A percentile compares a stretch with the other conserved stretches of the same genome.
phyloP scores from a whole-genome alignment of 176 grass and related monocot genomes.

The Triticum monococcum region DNA sequence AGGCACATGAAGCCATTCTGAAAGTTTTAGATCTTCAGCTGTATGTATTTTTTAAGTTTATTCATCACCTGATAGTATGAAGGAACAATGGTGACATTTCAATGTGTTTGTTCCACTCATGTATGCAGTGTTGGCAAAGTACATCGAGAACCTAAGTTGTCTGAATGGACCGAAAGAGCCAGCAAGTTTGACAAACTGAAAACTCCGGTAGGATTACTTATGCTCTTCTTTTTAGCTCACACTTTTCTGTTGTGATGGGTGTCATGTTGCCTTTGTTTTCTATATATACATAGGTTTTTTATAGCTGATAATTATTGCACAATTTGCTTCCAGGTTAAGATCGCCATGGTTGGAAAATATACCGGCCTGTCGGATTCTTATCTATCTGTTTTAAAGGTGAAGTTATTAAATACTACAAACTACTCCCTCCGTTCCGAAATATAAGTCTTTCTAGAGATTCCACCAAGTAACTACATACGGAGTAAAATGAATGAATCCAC shows the following conservation, averaged over 20 bases:
- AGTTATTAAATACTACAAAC: not conserved
- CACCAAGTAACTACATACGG: too few relatives aligned
- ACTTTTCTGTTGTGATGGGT: not conserved
- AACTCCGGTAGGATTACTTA: slow-evolving; percentile 42
- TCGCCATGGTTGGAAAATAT: slow-evolving; percentile 91
- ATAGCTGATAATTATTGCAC: slow-evolving; percentile 17
- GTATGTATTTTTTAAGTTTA: slow-evolving; percentile 44
- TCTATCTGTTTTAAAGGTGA: slow-evolving; percentile 87
- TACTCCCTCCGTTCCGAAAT: too few relatives aligned
- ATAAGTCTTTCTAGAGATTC: too few relatives aligned
- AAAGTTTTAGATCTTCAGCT: slow-evolving; percentile 81
- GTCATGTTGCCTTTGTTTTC: not conserved
- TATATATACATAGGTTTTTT: not conserved
- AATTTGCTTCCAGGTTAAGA: slow-evolving; percentile 67
- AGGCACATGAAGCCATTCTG: slow-evolving; percentile 92
- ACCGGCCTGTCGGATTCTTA: slow-evolving; percentile 79
- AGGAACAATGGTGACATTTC: slow-evolving; percentile 3
- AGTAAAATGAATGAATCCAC: too few relatives aligned
- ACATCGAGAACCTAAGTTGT: slow-evolving; percentile 48
- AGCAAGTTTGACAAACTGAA: slow-evolving; percentile 71
- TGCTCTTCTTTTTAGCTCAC: not conserved
- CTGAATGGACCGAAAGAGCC: slow-evolving; percentile 74
- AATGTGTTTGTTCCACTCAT: not conserved
- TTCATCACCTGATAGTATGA: slow-evolving; percentile 9
- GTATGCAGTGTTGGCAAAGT: slow-evolving; percentile 46